These are phyloP conservation scores for Talaromyces stipitatus DNA, from an alignment of 495 filamentous ascomycete species.

Conservation along the genomic window DNA sequence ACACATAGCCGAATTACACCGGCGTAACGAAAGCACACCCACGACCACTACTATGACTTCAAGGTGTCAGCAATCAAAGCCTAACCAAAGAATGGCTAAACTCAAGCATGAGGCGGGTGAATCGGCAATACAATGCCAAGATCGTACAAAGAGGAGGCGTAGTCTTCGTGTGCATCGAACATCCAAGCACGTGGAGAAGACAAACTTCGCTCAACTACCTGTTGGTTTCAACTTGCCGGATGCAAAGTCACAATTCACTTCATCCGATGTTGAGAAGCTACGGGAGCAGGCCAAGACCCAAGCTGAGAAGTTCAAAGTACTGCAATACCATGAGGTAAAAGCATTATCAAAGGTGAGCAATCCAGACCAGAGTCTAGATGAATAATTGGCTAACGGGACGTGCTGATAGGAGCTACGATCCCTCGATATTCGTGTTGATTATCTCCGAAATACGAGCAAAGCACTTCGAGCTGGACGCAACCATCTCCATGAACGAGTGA, in stretches of 20 bases:
- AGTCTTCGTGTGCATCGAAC: not conserved
- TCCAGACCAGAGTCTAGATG: not conserved
- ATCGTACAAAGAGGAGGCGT: not conserved
- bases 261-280: conserved; percentile 44
- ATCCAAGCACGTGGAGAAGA: conserved; percentile 31
- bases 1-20: not conserved
- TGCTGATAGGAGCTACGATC: conserved; percentile 50
- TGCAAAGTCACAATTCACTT: conserved; percentile 36
- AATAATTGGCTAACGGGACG: conserved; percentile 3
- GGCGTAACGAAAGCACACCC: conserved; percentile 18
- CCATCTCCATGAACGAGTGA: conserved; percentile 60
- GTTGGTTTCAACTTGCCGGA: conserved; percentile 47
- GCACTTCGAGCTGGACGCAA: conserved; percentile 59
- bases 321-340: conserved; percentile 60
- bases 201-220: conserved; percentile 49
- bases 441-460: conserved; percentile 60
- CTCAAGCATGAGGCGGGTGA: not conserved
- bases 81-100: not conserved
- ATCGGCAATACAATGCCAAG: conserved; percentile 7
- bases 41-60: conserved; percentile 18
- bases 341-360: conserved; percentile 49
- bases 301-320: conserved; percentile 57
- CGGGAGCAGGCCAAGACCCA: conserved; percentile 57
- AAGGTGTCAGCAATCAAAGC: not conserved
- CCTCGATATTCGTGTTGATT: conserved; percentile 65